A percentile compares a stretch with the other conserved stretches of the same genome.
phyloP scores from a whole-genome alignment of 345 rosid species.

The Acer saccharum region DNA sequence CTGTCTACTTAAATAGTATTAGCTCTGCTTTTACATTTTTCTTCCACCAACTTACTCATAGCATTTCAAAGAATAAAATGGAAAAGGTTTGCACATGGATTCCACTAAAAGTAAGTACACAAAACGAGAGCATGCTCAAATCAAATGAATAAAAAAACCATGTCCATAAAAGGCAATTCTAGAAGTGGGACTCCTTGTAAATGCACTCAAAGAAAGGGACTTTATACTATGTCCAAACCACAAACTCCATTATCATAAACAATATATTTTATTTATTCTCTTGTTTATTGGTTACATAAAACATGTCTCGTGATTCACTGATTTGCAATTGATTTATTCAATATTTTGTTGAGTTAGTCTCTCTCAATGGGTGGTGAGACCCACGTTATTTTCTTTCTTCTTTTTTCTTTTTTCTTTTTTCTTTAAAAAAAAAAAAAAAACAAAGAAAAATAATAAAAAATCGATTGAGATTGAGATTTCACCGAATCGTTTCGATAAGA shows the following conservation, averaged over 20 bases:
- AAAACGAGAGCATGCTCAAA: too few relatives aligned
- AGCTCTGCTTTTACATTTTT: background rate
- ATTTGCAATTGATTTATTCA: background rate
- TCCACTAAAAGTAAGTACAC: too few relatives aligned
- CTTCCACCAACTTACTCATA: background rate
- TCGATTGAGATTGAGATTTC: background rate
- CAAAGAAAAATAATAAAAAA: too few relatives aligned
- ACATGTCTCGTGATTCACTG: background rate
- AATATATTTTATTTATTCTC: too few relatives aligned
- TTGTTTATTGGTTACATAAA: background rate
- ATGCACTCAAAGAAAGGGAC: background rate
- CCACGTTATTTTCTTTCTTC: background rate
- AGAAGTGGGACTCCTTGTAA: background rate
- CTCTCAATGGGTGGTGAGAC: background rate
- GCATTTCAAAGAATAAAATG: background rate
- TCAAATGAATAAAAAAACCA: too few relatives aligned
- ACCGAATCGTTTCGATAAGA: background rate
- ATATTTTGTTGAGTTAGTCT: background rate
- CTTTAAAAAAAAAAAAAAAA: too few relatives aligned
- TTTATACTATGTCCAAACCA: background rate
- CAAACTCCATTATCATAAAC: background rate
- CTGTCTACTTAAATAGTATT: too few relatives aligned
- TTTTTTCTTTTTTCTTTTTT: too few relatives aligned
- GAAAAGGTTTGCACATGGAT: background rate
- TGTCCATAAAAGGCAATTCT: too few relatives aligned